Evolutionary conservation across 1,284 basidiomycete species (phyloP).

Genomic region (Ceraceosorus guamensis): DNA sequence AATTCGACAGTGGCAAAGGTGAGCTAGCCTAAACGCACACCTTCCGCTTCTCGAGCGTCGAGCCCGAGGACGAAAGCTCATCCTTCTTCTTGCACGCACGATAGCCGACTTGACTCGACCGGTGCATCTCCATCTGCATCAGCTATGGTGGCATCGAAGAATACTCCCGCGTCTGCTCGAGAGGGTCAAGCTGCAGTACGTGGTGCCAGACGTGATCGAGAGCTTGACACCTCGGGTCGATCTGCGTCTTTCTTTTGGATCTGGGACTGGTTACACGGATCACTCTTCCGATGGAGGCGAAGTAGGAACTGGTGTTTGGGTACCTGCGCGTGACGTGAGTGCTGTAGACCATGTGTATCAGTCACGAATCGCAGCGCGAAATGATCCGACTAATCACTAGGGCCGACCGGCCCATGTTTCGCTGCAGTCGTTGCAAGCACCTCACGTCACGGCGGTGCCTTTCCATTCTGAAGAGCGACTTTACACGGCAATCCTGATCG

Average conservation of each 20-base stretch:
- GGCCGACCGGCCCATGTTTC: no score
- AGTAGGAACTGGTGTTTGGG: conserved; percentile 62
- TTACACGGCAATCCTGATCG: conserved; percentile 84
- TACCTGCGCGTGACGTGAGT: not conserved
- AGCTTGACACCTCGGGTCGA: conserved; percentile 66
- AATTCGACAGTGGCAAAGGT: conserved; percentile 69
- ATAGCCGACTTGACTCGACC: conserved; percentile 53
- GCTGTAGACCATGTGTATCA: no score
- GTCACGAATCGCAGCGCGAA: no score
- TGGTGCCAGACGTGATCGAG: conserved; percentile 79
- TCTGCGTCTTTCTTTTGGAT: conserved; percentile 59
- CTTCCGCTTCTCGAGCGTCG: conserved; percentile 15
- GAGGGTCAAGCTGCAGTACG: conserved; percentile 62
- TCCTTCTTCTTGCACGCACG: not conserved
- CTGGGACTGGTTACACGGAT: conserved; percentile 4
- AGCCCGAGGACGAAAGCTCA: conserved; percentile 6
- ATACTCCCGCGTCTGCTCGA: conserved; percentile 51
- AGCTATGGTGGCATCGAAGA: conserved; percentile 79
- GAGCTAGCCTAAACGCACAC: no score
- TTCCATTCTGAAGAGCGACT: conserved; percentile 70
- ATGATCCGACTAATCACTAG: no score
- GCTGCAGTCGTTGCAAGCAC: no score
- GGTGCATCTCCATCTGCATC: conserved; percentile 70
- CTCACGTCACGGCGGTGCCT: conserved; percentile 59
- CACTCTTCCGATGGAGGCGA: conserved; percentile 52